Base-by-base conservation (phyloP, 805 yeast genomes). In the Scheffersomyces coipomensis region DNA sequence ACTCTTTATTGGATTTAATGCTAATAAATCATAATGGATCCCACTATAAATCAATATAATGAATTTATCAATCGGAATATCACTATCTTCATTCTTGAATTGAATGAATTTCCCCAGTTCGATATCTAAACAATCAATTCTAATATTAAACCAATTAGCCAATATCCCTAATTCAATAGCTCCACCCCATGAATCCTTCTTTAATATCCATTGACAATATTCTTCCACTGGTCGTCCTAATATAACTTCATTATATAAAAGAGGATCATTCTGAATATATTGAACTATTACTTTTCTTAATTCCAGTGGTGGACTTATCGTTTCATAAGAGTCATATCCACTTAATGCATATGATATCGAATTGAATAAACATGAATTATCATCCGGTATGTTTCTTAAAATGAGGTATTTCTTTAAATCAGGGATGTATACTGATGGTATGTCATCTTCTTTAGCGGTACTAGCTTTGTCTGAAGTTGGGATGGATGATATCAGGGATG, bases 151-250 rank as follows among this genome's bases (percentile, higher is more conserved):
- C 44, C 71, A 68, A 24, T 71, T 66, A 2, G 86, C 71, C 21
- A 85, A 54, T 5, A 85, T 81, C 7, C 80, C 78, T 33, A 85
- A 60, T 53, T 85, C 95, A 34, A 85, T 84, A 2, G 88, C 91
- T 5, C 95, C 95, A 22, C 95, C 95, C 95, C 93, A 85, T 13
- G 84, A 73, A 25, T 71, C 78, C 15, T 71, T 72, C 40, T 71
- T 62, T 33, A 54, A 47, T 17, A 85, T 85, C 91, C 93, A 85
- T 5, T 60, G 45, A 24, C 75, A 60, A 52, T 85, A 85, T 8
- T 75, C 73, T 0, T 53, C 51, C 2, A 63, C 56, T 0, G 73
- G 60, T 42, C 66, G 67, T 2, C 86, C 89, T 34, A 85, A 61
- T 3, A 83, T 73, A 0, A 78, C 83, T 27, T 73, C 81, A 34